These are phyloP conservation scores for Sporobolomyces pararoseus DNA, from an alignment of 768 basidiomycete genomes.

Conservation along the genomic window DNA sequence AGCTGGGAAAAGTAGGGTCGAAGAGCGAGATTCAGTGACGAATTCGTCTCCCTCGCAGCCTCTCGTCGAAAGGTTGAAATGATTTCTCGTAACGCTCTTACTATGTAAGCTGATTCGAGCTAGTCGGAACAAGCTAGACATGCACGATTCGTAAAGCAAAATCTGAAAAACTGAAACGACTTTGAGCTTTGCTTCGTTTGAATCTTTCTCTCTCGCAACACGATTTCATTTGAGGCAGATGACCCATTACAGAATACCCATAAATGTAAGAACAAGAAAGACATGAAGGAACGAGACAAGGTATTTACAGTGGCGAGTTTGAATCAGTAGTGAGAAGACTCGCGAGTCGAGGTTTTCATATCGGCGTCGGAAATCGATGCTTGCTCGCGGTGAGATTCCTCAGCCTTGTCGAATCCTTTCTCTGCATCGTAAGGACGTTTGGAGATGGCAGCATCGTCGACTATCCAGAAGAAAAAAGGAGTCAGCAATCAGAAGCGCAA, in stretches of 20 bases:
- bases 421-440: neutral
- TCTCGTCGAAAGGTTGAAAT: too few species aligned
- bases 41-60: neutral
- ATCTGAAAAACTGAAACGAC: too few species aligned
- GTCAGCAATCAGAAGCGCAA: neutral
- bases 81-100: too few species aligned
- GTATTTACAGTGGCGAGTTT: neutral
- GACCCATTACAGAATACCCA: too few species aligned
- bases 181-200: too few species aligned
- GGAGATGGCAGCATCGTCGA: conserved; percentile 6
- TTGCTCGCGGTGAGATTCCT: conserved; percentile 22
- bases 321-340: conserved; percentile 5
- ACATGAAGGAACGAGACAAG: neutral
- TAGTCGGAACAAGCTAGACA: too few species aligned
- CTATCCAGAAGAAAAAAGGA: neutral
- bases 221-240: too few species aligned
- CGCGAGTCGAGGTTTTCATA: conserved; percentile 6
- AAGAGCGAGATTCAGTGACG: neutral
- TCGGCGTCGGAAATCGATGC: neutral
- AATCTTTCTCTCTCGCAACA: too few species aligned
- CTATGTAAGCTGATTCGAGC: too few species aligned
- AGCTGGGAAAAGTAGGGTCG: neutral
- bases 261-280: too few species aligned
- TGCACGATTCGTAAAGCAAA: too few species aligned
- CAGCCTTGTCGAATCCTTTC: conserved; percentile 23